Base-by-base conservation (phyloP, 2,329 filamentous ascomycete species). In the Blastomyces silverae region DNA sequence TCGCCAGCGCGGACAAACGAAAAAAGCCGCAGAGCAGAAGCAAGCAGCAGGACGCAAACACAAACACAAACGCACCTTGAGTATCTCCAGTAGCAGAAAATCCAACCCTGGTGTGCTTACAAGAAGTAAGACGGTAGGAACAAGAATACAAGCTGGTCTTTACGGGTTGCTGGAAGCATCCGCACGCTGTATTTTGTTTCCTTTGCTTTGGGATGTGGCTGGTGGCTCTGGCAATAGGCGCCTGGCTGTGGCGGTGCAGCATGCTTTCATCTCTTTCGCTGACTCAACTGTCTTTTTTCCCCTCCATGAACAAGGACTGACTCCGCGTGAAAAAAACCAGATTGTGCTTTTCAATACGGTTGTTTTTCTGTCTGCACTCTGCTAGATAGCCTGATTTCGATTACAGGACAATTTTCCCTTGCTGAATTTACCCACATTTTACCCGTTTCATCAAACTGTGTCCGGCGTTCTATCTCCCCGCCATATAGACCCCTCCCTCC, bases 401-500 rank as follows among this genome's bases (percentile, higher is more conserved):
- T 42, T 58, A 17, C 15, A 13, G 39, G 17, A 57, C 7, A 57
- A 57, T 22, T 59, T 6, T 10, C 13, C 7, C 22, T 17, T 42
- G 25, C 25, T 44, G 37, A 59, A 42, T 42, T 28, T 59, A 25
- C 56, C 8, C 37, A 37, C n/a, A 28, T 44, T 57, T 28, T 42
- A n/a, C n/a, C 34, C 37, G 22, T 28, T 22, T 25, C 37, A 59
- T 22, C 37, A 59, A 59, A 44, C 37, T 31, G 13, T 37, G 22
- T 11, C 22, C 37, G 10, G 11, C 8, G 37, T 44, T 39, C 11
- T 34, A 11, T 10, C 31, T 6, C 6, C 37, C 22, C 7, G 20
- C 11, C 15, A 50, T 6, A 25, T 44, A 39, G 39, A 31, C 50
- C 46, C 22, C 3, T 60, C 61, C 65, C 73, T 70, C 75, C 78